phyloP scores from a whole-genome alignment of 805 yeast genomes.

The Suhomyces emberorum region DNA sequence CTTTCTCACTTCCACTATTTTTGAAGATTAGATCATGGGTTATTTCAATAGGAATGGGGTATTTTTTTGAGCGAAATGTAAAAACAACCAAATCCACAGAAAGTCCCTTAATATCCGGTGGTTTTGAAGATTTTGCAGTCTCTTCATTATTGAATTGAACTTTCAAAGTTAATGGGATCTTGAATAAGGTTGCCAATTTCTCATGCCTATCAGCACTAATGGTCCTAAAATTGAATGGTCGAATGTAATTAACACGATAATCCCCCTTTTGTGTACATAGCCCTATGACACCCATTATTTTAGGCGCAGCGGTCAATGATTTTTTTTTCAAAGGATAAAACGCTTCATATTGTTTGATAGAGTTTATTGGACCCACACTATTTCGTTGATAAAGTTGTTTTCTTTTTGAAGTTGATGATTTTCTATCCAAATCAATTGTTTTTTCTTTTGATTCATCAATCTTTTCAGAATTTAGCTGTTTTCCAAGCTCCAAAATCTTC shows the following conservation, averaged over 20 bases:
- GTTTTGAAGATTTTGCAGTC: slow-evolving; percentile 8
- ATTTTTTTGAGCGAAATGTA: slow-evolving; percentile 30
- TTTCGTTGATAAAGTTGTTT: slow-evolving; percentile 12
- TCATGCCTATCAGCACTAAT: too few species aligned
- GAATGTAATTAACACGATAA: slow-evolving; percentile 5
- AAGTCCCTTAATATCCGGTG: slow-evolving; percentile 22
- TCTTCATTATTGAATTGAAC: slow-evolving; percentile 14
- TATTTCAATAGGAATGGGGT: slow-evolving; percentile 38
- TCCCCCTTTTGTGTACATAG: slow-evolving; percentile 15
- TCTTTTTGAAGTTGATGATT: slow-evolving; percentile 14
- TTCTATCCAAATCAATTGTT: neutral
- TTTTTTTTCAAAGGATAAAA: slow-evolving; percentile 20
- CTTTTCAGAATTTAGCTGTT: slow-evolving; percentile 7
- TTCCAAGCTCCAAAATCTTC: slow-evolving; percentile 15
- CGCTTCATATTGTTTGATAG: slow-evolving; percentile 10
- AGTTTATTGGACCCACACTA: neutral
- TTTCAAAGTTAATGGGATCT: slow-evolving; percentile 3
- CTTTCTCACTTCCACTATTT: slow-evolving; percentile 15
- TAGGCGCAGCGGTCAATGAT: slow-evolving; percentile 18
- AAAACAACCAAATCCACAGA: slow-evolving; percentile 28
- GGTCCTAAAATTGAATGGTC: slow-evolving; percentile 1
- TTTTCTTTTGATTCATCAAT: neutral
- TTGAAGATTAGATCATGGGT: slow-evolving; percentile 31
- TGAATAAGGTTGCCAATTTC: neutral
- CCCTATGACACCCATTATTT: slow-evolving; percentile 19